Evolutionary conservation across 768 basidiomycete genomes (phyloP).

Genomic region (Lepiota brunneoincarnata): DNA sequence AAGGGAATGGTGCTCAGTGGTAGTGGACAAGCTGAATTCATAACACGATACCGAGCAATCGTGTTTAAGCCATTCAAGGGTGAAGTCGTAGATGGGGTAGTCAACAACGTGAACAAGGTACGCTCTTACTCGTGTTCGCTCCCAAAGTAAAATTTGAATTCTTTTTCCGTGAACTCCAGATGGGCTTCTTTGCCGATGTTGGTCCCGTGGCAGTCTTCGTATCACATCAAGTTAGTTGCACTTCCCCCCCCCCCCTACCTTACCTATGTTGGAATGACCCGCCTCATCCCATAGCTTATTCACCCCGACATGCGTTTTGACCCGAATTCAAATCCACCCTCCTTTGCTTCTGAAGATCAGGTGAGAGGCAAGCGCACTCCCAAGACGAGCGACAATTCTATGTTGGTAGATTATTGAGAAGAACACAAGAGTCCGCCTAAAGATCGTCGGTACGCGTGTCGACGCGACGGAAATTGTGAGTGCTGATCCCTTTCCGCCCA

Average conservation of each 20-base stretch:
- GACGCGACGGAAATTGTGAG: slow-evolving; percentile 97
- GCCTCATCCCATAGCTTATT: slow-evolving; percentile 60
- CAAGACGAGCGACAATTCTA: background rate
- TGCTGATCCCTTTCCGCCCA: slow-evolving; percentile 9
- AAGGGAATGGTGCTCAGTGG: slow-evolving; percentile 90
- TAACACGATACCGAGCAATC: slow-evolving; percentile 91
- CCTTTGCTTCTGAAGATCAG: slow-evolving; percentile 89
- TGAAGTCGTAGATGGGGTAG: slow-evolving; percentile 95
- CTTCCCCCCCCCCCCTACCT: background rate
- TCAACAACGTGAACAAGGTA: slow-evolving; percentile 95
- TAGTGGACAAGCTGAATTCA: slow-evolving; percentile 94
- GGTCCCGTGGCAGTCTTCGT: slow-evolving; percentile 95
- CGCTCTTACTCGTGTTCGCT: slow-evolving; percentile 19
- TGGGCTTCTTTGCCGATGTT: slow-evolving; percentile 98
- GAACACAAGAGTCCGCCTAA: slow-evolving; percentile 87
- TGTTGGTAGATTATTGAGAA: slow-evolving; percentile 80
- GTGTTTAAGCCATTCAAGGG: slow-evolving; percentile 99
- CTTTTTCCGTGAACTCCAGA: slow-evolving; percentile 43
- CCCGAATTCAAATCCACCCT: slow-evolving; percentile 95
- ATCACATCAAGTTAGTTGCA: slow-evolving; percentile 80
- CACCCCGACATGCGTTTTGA: slow-evolving; percentile 94
- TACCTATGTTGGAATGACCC: background rate
- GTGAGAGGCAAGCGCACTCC: slow-evolving; percentile 30
- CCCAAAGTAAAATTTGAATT: background rate
- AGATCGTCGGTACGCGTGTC: slow-evolving; percentile 97